Evolutionary conservation across 2,329 filamentous ascomycete genomes (phyloP).

Genomic region (Ceratocystis variospora): DNA sequence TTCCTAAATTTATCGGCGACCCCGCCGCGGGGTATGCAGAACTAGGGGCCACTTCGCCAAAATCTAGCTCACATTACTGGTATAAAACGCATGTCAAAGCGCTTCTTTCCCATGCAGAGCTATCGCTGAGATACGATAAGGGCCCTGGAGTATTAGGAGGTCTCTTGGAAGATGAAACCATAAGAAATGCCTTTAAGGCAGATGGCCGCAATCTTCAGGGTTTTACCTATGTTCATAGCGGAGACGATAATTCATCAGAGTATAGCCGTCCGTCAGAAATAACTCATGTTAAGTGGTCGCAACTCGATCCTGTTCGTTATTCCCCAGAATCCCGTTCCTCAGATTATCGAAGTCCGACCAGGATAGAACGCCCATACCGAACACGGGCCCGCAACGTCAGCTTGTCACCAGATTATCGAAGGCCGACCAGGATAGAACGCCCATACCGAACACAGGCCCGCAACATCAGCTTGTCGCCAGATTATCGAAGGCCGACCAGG

Average conservation of each 20-base stretch:
- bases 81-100: conserved; percentile 9
- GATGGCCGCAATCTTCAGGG: neutral
- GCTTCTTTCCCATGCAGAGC: neutral
- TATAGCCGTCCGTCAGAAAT: neutral
- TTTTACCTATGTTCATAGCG: neutral
- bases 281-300: too few relatives aligned
- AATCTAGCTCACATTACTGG: conserved; percentile 8
- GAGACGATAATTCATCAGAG: neutral
- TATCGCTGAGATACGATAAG: neutral
- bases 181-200: neutral
- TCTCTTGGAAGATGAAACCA: neutral
- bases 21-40: neutral
- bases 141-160: neutral
- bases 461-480: too few relatives aligned
- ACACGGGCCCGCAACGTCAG: too few relatives aligned
- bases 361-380: too few relatives aligned
- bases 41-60: neutral
- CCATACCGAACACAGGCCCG: too few relatives aligned
- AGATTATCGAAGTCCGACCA: too few relatives aligned
- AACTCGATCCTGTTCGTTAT: too few relatives aligned
- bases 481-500: too few relatives aligned
- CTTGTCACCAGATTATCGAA: too few relatives aligned
- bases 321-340: too few relatives aligned
- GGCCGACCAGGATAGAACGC: too few relatives aligned
- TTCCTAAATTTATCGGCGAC: neutral